phyloP scores from a whole-genome alignment of 305 asterid species.

The Fraxinus albicans region DNA sequence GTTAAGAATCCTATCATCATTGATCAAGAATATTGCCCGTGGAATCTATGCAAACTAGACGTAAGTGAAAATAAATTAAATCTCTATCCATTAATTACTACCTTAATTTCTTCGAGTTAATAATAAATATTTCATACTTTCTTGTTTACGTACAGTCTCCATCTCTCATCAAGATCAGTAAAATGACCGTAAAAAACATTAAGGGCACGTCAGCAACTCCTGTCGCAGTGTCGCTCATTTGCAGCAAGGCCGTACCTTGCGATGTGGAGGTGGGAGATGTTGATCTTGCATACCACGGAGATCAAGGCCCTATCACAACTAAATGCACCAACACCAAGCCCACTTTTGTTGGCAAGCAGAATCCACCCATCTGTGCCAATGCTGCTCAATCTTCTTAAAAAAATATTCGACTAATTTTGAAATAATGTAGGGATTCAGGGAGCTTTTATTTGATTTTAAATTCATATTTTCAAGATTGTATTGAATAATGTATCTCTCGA shows the following conservation, averaged over 20 bases:
- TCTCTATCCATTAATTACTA: not conserved
- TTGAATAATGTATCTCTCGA: not conserved
- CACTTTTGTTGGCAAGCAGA: conserved; percentile 31
- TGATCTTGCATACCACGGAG: conserved; percentile 37
- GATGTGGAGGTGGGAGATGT: conserved; percentile 37
- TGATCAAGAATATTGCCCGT: conserved; percentile 60
- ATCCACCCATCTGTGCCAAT: conserved; percentile 33
- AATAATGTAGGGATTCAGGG: not conserved
- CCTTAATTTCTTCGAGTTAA: not conserved
- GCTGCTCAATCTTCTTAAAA: not conserved
- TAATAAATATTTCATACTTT: not conserved
- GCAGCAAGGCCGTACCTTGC: conserved; percentile 50
- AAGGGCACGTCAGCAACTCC: conserved; percentile 39
- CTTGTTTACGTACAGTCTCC: conserved; percentile 19
- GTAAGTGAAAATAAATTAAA: conserved; percentile 7
- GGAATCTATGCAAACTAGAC: conserved; percentile 21
- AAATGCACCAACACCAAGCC: conserved; percentile 37
- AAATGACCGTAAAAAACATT: conserved; percentile 32
- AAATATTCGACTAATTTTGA: too few relatives aligned
- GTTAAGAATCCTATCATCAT: conserved; percentile 48
- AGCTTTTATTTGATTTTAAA: not conserved
- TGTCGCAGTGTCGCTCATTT: conserved; percentile 26
- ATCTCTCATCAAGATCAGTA: conserved; percentile 40
- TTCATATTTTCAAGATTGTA: not conserved
- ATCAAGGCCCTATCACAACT: conserved; percentile 26